Conservation (phyloP, 495 filamentous ascomycete species). For the Penicillium roqueforti region DNA sequence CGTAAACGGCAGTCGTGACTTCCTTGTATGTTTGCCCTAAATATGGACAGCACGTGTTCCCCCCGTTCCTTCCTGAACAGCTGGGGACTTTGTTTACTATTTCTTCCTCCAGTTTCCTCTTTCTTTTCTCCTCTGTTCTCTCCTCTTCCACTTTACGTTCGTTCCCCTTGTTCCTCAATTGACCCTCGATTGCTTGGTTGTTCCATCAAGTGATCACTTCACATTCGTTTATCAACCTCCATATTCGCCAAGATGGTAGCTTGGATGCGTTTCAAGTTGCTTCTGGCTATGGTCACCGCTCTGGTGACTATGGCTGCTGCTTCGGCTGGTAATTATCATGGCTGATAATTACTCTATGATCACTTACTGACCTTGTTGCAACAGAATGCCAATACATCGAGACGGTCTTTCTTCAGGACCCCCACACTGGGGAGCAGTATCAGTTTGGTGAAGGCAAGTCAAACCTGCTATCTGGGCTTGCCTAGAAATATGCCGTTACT, state of each 20-base stretch:
- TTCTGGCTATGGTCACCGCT: not conserved
- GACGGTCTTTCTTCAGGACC: conserved; percentile 5
- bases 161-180: not conserved
- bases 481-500: not conserved
- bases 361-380: not conserved
- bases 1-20: not conserved
- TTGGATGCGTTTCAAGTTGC: conserved; percentile 1
- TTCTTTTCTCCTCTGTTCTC: not conserved
- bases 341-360: not conserved
- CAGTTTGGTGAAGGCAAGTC: not conserved
- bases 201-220: not conserved
- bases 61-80: conserved; percentile 1
- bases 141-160: not conserved
- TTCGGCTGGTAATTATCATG: not conserved
- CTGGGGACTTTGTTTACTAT: conserved; percentile 1
- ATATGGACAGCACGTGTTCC: not conserved
- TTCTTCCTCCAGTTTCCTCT: not conserved
- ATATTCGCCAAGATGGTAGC: not conserved
- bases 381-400: conserved; percentile 2
- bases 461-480: not conserved
- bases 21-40: not conserved
- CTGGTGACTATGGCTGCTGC: conserved; percentile 1
- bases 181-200: not conserved
- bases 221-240: not conserved
- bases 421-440: conserved; percentile 11